Conservation (phyloP, 2,329 filamentous ascomycete genomes). For the Venturia oleaginea region DNA sequence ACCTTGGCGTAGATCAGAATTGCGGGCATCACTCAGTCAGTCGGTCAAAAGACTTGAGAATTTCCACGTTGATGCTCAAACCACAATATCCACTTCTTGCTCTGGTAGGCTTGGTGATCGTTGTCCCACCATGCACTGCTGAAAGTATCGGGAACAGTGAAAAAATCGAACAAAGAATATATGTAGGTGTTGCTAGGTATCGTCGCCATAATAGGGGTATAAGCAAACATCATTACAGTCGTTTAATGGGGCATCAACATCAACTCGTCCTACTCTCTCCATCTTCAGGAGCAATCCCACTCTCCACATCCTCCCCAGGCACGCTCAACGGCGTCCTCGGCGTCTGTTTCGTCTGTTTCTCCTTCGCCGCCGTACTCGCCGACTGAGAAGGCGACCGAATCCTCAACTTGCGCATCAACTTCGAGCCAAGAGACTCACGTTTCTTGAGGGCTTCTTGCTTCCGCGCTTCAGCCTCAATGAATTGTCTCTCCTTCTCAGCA, state of each 20-base stretch:
- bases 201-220: neutral
- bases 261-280: neutral
- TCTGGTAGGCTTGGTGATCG: too few species aligned
- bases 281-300: neutral
- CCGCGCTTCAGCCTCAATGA: neutral
- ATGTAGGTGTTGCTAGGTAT: neutral
- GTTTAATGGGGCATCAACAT: neutral
- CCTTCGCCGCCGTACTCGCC: neutral
- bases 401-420: neutral
- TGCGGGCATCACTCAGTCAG: too few species aligned
- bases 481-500: conserved; percentile 2
- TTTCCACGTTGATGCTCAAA: too few species aligned
- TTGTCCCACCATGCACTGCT: too few species aligned
- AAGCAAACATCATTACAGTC: neutral
- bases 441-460: neutral
- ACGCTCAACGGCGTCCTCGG: neutral
- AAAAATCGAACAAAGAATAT: neutral
- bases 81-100: too few species aligned
- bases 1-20: too few species aligned
- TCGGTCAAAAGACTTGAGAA: too few species aligned
- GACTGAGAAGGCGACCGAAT: neutral
- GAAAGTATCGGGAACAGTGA: too few species aligned
- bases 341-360: neutral
- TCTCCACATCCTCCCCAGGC: conserved; percentile 4
- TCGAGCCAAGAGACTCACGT: neutral